Evolutionary conservation across 257 asterid genomes (phyloP), one percentile per base, ranked within the genome.

Genomic region (Handroanthus guayacan): DNA sequence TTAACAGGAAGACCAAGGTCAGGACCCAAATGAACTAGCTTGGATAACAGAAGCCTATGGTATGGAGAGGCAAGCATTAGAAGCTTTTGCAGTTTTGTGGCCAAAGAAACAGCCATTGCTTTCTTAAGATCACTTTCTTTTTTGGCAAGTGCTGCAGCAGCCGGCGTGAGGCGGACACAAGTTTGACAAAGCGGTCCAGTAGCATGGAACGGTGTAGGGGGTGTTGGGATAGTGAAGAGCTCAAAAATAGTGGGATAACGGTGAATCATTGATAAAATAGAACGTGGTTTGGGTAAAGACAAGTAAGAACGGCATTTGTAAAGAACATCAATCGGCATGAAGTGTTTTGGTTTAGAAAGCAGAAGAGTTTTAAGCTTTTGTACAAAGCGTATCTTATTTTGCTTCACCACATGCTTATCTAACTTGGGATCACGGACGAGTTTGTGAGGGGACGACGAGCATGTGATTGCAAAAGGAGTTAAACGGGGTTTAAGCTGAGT

Each of bases 181-280:
- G 84, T 85, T 64, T 95, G 99, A 25, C 84, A 63, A 52, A 88
- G 94, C 0, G 96, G 84, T 9, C 88, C 97, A 0, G 90, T 58
- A 52, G 98, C 98, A 25, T 81, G 82, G 57, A 74, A 60, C 0
- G 98, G 99, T 2, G 84, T 79, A 2, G 84, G 86, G 1, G 98
- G 93, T 0, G 88, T 78, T 13, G 96, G 98, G 67, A 89, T 76
- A 7, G 80, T 70, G 84, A 95, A 95, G 77, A 95, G 86, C 86
- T 92, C 96, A 63, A 94, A 94, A 68, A 94, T 73, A 10, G 97
- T 85, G 44, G 99, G 99, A 64, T 90, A 92, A 5, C 99, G 99
- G 17, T 75, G 86, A 70, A 95, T 92, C 98, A 95, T 91, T 4
- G 77, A 58, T 60, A 91, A 66, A 62, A 92, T 52, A 36, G 98